Conservation (phyloP, 148 eudicot species). For the Dysphania ambrosioides region DNA sequence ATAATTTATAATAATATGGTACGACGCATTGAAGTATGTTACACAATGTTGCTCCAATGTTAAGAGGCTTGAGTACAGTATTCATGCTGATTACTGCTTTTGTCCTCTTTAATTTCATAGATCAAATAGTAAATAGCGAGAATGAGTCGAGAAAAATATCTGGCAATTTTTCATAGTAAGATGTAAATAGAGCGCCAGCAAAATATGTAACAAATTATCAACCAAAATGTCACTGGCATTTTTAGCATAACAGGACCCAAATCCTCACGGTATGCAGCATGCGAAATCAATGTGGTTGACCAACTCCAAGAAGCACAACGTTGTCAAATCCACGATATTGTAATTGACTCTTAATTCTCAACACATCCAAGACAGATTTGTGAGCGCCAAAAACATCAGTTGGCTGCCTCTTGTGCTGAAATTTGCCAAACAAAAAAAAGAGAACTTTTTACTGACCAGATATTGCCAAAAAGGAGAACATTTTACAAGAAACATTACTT, state of each 20-base stretch:
- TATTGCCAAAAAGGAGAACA: too few species aligned
- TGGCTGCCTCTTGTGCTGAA: constrained; percentile 1
- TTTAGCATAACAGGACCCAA: neutral
- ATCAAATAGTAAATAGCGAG: too few species aligned
- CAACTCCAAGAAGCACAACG: neutral
- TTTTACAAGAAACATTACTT: neutral
- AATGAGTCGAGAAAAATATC: too few species aligned
- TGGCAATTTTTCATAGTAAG: too few species aligned
- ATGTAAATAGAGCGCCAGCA: too few species aligned
- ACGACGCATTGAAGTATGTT: too few species aligned
- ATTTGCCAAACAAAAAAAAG: neutral
- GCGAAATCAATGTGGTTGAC: neutral
- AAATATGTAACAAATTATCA: too few species aligned
- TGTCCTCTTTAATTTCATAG: too few species aligned
- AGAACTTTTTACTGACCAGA: neutral
- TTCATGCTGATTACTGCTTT: too few species aligned
- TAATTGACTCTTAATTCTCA: neutral
- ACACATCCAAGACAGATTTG: neutral
- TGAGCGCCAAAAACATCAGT: neutral
- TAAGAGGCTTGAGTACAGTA: too few species aligned
- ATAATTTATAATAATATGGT: too few species aligned
- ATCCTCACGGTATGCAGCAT: neutral
- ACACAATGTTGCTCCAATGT: neutral
- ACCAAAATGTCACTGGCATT: neutral
- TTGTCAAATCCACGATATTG: neutral